phyloP scores from a whole-genome alignment of 805 yeast genomes.

The Sugiyamaella chiloensis region DNA sequence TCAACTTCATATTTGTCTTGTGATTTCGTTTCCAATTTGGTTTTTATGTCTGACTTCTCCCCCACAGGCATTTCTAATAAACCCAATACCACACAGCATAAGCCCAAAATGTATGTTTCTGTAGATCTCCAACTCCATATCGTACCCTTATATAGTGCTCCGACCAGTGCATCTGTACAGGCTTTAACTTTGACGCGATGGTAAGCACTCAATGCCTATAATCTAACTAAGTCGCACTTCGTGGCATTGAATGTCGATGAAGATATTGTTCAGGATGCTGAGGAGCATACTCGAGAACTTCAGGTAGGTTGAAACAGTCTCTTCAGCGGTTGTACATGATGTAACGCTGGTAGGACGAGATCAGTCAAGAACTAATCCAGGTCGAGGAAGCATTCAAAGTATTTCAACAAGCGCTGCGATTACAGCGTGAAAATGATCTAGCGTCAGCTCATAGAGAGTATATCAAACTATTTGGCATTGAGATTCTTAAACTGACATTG shows the following conservation, averaged over 20 bases:
- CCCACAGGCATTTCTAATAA: too few species aligned
- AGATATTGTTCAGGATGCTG: conserved; percentile 64
- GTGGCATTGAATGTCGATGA: conserved; percentile 80
- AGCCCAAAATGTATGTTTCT: too few species aligned
- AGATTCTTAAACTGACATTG: conserved; percentile 47
- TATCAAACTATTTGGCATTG: conserved; percentile 61
- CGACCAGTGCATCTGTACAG: too few species aligned
- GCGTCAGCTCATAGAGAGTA: conserved; percentile 54
- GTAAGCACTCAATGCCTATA: too few species aligned
- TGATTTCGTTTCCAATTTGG: too few species aligned
- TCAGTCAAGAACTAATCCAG: too few species aligned
- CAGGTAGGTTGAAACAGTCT: conserved; percentile 44
- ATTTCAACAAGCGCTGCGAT: conserved; percentile 65
- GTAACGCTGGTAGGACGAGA: background rate
- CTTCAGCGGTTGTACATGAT: background rate
- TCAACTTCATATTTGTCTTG: too few species aligned
- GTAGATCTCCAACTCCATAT: too few species aligned
- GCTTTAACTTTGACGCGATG: too few species aligned
- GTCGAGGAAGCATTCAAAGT: conserved; percentile 78
- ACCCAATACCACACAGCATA: too few species aligned
- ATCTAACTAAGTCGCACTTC: conserved; percentile 67
- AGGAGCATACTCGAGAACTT: conserved; percentile 86
- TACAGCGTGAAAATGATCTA: conserved; percentile 52
- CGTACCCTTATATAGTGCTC: too few species aligned
- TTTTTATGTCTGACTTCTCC: too few species aligned